Base-by-base conservation (phyloP, 805 yeast species). In the Yamadazyma insecticola region DNA sequence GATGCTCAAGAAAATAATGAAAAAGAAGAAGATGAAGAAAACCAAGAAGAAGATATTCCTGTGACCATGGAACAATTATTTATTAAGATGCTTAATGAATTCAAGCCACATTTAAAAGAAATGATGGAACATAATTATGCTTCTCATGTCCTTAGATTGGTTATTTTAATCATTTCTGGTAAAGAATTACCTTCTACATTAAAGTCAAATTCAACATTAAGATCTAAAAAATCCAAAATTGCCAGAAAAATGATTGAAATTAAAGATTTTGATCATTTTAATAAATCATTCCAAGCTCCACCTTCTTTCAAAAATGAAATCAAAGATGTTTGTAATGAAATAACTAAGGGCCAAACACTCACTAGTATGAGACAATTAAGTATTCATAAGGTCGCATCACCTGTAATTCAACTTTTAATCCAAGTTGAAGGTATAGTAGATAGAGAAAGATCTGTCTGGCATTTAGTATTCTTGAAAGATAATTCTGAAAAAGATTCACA, bases 221-320 rank as follows among this genome's bases (percentile, higher is more conserved):
- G 97, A 51, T 81, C 94, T 17, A 87, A 86, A 51, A 82, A 71
- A 58, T 83, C 87, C 30, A 88, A 76, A 57, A 82, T 78, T 56
- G 96, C 97, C 5, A 77, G 97, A 55, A 88, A 88, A 53, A 85
- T 86, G 95, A 85, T 87, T 48, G 92, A 84, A 45, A 80, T 87
- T 26, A 78, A 79, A 47, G 95, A 85, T 53, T 80, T 71, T 39
- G 81, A 78, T 11, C 88, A 81, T 42, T 81, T 78, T 47, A 70
- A 76, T 48, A 66, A 72, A 36, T 62, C 79, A 0, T 84, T 75
- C 51, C 84, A 77, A 57, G 76, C 76, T 1, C 95, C 96, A 6
- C 51, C 63, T 6, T 65, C 83, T 0, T 85, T 85, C 53, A 81
- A 77, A 43, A 65, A 64, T 6, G 76, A 79, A 40, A 58, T 87